Evolutionary conservation across 148 eudicot genomes (phyloP).

Genomic region (Persicaria tinctoria): DNA sequence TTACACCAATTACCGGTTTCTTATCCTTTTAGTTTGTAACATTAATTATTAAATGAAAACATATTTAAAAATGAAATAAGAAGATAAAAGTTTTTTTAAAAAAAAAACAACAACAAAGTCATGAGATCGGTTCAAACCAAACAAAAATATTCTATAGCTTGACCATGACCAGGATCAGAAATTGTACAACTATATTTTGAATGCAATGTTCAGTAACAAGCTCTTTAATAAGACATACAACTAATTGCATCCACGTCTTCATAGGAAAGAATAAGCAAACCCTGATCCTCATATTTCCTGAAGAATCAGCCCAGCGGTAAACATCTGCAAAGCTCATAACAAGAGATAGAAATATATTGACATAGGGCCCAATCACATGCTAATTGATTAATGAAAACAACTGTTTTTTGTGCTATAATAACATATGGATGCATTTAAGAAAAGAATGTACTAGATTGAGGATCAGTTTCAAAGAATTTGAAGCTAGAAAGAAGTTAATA

Average conservation of each 20-base stretch:
- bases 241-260: conserved; percentile 74
- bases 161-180: too few species aligned
- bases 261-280: conserved; percentile 86
- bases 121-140: background rate
- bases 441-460: background rate
- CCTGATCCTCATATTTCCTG: conserved; percentile 71
- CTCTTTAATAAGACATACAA: conserved; percentile 33
- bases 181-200: background rate
- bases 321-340: conserved; percentile 51
- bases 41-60: background rate
- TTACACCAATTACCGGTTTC: background rate
- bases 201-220: background rate
- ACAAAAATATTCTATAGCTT: background rate
- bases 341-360: background rate
- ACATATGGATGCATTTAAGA: background rate
- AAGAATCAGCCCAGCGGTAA: conserved; percentile 70
- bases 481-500: background rate
- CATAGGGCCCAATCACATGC: background rate
- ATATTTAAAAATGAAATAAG: background rate
- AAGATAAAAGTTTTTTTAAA: background rate
- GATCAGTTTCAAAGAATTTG: background rate
- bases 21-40: background rate
- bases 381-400: background rate
- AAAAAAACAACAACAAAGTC: background rate
- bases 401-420: background rate